Conservation (phyloP, 2,329 filamentous ascomycete genomes). For the Sclerotinia minor region DNA sequence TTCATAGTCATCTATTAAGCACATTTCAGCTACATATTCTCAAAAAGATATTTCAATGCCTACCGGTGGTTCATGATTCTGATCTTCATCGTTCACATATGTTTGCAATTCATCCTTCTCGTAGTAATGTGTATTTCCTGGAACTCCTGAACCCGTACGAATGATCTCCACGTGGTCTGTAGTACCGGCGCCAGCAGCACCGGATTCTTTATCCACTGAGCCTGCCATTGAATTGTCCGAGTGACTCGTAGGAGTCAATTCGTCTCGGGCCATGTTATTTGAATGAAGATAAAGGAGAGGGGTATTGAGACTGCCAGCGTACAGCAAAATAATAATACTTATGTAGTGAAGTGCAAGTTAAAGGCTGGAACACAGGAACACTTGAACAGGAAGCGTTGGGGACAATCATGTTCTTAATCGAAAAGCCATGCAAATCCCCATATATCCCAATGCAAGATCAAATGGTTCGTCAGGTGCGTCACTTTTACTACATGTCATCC, state of each 20-base stretch:
- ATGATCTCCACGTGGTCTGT: constrained; percentile 17
- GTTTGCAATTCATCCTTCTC: constrained; percentile 44
- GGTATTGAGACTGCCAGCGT: background rate
- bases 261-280: background rate
- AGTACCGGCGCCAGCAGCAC: background rate
- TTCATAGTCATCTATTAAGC: constrained; percentile 51
- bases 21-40: constrained; percentile 45
- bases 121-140: constrained; percentile 32
- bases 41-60: constrained; percentile 24
- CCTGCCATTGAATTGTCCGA: constrained; percentile 29
- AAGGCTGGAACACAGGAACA: background rate
- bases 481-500: background rate
- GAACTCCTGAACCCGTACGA: constrained; percentile 27
- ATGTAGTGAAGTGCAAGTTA: background rate
- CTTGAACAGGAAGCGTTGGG: background rate
- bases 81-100: constrained; percentile 50
- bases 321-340: background rate
- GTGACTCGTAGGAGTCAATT: background rate
- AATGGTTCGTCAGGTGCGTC: background rate
- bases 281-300: background rate
- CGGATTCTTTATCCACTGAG: constrained; percentile 34
- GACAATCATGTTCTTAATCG: constrained; percentile 8
- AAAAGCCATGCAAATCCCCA: constrained; percentile 9
- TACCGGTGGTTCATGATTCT: constrained; percentile 50
- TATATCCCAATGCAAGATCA: background rate